Evolutionary conservation across 2,329 filamentous ascomycete species (phyloP), one percentile per base, ranked within the genome.

Genomic region (Fonsecaea erecta): DNA sequence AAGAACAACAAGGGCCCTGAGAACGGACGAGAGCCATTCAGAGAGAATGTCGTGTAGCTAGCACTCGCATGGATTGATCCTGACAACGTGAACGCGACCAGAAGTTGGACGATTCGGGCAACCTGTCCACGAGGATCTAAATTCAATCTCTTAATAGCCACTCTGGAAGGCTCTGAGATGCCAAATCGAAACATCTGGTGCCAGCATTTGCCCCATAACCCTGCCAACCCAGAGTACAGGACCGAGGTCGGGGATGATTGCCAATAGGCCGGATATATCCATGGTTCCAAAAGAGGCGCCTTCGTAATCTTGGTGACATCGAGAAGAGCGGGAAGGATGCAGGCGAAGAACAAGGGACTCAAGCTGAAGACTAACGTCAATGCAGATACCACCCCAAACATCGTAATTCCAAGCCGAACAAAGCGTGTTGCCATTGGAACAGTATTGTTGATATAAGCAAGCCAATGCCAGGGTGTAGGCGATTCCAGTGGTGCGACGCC

Each of bases 171-270:
- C 77, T 2, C 79, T 60, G 30, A 79, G 52, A 60, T 79, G 72
- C 86, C 87, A 62, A 87, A 84, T 0, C 93, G 89, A 78, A 97
- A 96, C 2, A 89, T 88, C 77, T 97, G 93, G 76, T 98, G 94
- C 94, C 94, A 97, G 84, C 88, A 94, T 24, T 82, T 83, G 52
- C 90, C 88, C 94, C 94, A 98, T 78, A 89, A 90, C 0, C 93
- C 93, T 0, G 85, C 83, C 1, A 97, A 81, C 0, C 94, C 93
- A 64, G 86, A 82, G 67, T 92, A 86, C 11, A 79, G 62, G 5
- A 78, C 62, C 52, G 32, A 75, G 43, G 68, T 83, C 82, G 54
- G 52, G 14, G 68, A 63, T 1, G 78, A 74, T 0, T 86, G 86
- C 77, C 84, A 90, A 12, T 78, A 76, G n/a, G 83, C 80, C 0